Conservation (phyloP, 352 stramenopile species). For the Phytophthora ramorum region DNA sequence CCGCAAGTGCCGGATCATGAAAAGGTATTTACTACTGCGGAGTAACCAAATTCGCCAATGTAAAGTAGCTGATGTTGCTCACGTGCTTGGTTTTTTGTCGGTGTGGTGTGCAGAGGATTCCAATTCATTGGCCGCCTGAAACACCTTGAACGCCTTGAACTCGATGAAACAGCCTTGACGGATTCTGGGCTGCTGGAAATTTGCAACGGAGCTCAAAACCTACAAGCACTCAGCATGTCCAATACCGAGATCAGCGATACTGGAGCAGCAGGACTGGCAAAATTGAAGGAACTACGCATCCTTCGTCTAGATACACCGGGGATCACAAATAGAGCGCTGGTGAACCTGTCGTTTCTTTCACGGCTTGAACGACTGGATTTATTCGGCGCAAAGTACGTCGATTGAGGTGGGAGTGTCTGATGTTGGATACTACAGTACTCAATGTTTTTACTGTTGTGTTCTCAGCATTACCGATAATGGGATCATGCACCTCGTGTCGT, state of each 20-base stretch:
- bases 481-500: slow-evolving; percentile 60
- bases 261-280: slow-evolving; percentile 53
- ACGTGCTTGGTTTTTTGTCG: slow-evolving; percentile 4
- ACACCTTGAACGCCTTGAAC: slow-evolving; percentile 58
- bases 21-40: slow-evolving; percentile 45
- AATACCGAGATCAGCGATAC: slow-evolving; percentile 75
- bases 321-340: slow-evolving; percentile 71
- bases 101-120: slow-evolving; percentile 49
- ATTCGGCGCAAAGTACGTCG: slow-evolving; percentile 72
- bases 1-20: slow-evolving; percentile 70
- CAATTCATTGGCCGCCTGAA: slow-evolving; percentile 72
- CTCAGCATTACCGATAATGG: slow-evolving; percentile 74
- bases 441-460: slow-evolving; percentile 6
- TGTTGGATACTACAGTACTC: slow-evolving; percentile 10
- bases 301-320: slow-evolving; percentile 69
- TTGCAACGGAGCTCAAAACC: slow-evolving; percentile 48
- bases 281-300: slow-evolving; percentile 60
- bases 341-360: slow-evolving; percentile 58
- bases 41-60: background rate
- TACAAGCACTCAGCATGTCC: slow-evolving; percentile 71
- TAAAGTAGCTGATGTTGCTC: background rate
- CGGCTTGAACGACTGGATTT: slow-evolving; percentile 70
- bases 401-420: background rate
- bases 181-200: slow-evolving; percentile 69
- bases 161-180: slow-evolving; percentile 68